Base-by-base conservation (phyloP, 768 basidiomycete species). In the Epithele typhae region DNA sequence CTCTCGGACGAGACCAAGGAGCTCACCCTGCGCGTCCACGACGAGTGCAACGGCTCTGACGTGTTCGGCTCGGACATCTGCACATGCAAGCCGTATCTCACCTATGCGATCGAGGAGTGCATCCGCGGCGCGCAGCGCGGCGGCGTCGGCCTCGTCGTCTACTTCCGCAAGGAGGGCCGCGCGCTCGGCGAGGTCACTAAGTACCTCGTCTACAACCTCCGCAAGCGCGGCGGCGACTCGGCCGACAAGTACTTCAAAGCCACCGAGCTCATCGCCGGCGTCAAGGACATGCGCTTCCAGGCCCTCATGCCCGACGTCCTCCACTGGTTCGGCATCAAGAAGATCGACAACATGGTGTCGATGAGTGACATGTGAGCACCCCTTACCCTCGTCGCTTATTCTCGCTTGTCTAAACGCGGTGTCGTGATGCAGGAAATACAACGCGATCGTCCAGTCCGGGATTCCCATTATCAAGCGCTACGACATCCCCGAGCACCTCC, bases 21-120 rank as follows among this genome's bases (percentile, higher is more conserved):
- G 52, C 74, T 93, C 17, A 93, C 90, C 0, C 67, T 93, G 3
- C 88, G 91, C 41, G 88, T 93, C 0, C 94, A 98, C 63, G 95
- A 96, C 59, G 92, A 94, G 71, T 97, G 94, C 61, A 94, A 94
- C 59, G 93, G 93, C 5, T 94, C 92, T 6, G 94, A 97, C 64
- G 94, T 96, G 37, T 96, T 96, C 59, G 93, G 93, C 11, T 93
- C 89, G 0, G 88, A 91, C 55, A 92, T 92, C 56, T 91, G 87
- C 60, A 92, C 90, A 0, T 92, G 90, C 76, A 92, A 95, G 56
- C 92, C 92, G 0, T 96, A 96, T 66, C 78, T 95, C 40, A 77
- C 82, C 17, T 96, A 87, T 59, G 92, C 93, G 10, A 96, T 98
- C 54, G 85, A 92, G 64, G 93, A 97, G 61, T 93, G 90, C 50